These are phyloP conservation scores for Amylocystis lapponica DNA, from an alignment of 768 basidiomycete species.

Conservation along the genomic window DNA sequence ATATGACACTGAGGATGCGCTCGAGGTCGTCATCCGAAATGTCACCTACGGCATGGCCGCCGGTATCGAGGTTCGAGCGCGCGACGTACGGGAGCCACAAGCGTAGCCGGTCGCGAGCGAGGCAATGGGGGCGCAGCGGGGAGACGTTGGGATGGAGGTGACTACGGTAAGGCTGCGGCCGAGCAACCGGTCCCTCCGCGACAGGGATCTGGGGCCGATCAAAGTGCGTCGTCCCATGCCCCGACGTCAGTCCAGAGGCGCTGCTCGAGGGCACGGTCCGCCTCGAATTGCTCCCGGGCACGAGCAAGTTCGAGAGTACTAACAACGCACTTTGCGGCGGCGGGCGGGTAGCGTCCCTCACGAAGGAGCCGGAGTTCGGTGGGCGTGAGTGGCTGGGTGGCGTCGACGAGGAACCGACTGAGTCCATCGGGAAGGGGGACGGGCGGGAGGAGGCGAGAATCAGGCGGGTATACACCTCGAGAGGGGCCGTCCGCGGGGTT, in stretches of 20 bases:
- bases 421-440: conserved; percentile 2
- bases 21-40: not conserved
- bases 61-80: not conserved
- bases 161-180: too few relatives aligned
- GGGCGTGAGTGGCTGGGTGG: not conserved
- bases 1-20: conserved; percentile 4
- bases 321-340: not conserved
- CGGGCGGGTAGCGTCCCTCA: not conserved
- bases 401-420: conserved; percentile 4
- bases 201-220: not conserved
- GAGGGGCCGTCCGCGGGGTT: conserved; percentile 20
- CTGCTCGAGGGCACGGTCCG: not conserved
- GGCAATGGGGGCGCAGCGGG: conserved; percentile 1
- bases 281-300: not conserved
- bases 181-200: too few relatives aligned
- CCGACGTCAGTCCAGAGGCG: not conserved
- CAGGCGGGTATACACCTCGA: conserved; percentile 9
- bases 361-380: conserved; percentile 1
- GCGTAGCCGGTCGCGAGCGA: not conserved
- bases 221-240: not conserved
- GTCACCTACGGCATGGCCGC: not conserved
- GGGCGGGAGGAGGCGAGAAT: conserved; percentile 11
- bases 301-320: not conserved
- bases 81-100: not conserved
- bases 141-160: too few relatives aligned